Conservation (phyloP, 345 rosid genomes). For the Brassica carinata region DNA sequence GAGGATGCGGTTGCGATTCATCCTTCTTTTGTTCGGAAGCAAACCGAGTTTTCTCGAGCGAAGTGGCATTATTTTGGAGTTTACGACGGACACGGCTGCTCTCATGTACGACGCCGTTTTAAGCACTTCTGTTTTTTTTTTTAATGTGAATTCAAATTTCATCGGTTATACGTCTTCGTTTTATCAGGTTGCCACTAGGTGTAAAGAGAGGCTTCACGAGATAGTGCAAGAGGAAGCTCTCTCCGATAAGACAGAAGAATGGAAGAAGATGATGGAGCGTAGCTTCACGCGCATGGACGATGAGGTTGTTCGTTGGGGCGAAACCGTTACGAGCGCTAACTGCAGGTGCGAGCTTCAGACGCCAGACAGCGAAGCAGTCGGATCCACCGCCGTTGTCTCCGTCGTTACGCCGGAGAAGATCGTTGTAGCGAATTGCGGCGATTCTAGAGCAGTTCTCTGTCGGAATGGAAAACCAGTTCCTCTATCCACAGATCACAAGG, state of each 20-base stretch:
- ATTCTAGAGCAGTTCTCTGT: conserved; percentile 87
- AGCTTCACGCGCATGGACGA: conserved; percentile 71
- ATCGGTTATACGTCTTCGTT: background rate
- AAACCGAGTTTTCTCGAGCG: conserved; percentile 15
- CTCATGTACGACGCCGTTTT: conserved; percentile 53
- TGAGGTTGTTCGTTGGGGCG: conserved; percentile 45
- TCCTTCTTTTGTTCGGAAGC: conserved; percentile 49
- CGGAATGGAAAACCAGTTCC: conserved; percentile 74
- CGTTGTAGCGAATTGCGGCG: conserved; percentile 86
- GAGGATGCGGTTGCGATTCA: conserved; percentile 74
- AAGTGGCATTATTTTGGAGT: conserved; percentile 72
- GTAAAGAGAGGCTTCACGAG: conserved; percentile 68
- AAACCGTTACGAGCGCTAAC: conserved; percentile 23
- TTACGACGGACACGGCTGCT: conserved; percentile 81
- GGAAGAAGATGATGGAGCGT: conserved; percentile 59
- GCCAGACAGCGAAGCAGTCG: conserved; percentile 78
- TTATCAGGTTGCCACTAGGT: conserved; percentile 59
- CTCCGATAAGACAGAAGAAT: conserved; percentile 41
- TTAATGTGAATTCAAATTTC: background rate
- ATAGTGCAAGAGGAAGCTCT: conserved; percentile 55
- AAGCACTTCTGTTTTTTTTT: background rate
- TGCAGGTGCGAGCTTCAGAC: conserved; percentile 74
- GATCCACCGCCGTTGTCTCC: conserved; percentile 86
- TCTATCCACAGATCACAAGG: conserved; percentile 89
- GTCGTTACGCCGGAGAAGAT: conserved; percentile 68